Evolutionary conservation across 1,284 basidiomycete genomes (phyloP), one percentile per base, ranked within the genome.

Genomic region (Malassezia dermatis): DNA sequence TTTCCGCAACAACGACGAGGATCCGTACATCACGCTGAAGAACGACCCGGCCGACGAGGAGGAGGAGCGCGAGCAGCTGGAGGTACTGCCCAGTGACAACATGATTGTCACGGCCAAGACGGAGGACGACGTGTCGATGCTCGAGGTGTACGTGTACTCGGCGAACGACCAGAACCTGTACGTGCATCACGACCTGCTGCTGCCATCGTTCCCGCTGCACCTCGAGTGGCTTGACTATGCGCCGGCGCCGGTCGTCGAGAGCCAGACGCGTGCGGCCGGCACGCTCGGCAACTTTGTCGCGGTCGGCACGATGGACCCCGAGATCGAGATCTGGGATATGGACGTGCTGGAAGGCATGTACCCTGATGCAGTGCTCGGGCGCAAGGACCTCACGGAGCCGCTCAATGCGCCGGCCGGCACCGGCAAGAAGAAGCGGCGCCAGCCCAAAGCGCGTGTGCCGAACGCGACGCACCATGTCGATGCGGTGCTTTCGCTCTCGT

Each of bases 171-270:
- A 76, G 73, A 90, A 89, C 71, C 81, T 98, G 28, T 98, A 93
- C 75, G 87, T 88, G 26, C 94, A 98, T 75, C 94, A 99, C 77
- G 94, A 99, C 76, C 81, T 96, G 69, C 88, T 99, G 84, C 82
- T 99, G 15, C 93, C 93, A 55, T 87, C 89, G 57, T 94, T 96
- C 78, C 94, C 94, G 3, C 85, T 99, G 56, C 96, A 93, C 69
- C 85, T 99, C 56, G 94, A 98, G 80, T 99, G 94, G 94, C 84
- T 98, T 61, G 89, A 98, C 76, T 96, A 90, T 75, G 81, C 85
- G 11, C 87, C 89, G 19, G 78, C 81, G 15, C 62, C 62, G 8
- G 79, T 80, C 21, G 13, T 41, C 7, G 55, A 54, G 15, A 65
- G 65, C 27, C 39, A 44, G 3, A 50, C 53, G 8, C 12, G 78